A percentile compares a stretch with the other conserved stretches of the same genome.
phyloP scores from a whole-genome alignment of 768 basidiomycete species.

The Panus rudis region DNA sequence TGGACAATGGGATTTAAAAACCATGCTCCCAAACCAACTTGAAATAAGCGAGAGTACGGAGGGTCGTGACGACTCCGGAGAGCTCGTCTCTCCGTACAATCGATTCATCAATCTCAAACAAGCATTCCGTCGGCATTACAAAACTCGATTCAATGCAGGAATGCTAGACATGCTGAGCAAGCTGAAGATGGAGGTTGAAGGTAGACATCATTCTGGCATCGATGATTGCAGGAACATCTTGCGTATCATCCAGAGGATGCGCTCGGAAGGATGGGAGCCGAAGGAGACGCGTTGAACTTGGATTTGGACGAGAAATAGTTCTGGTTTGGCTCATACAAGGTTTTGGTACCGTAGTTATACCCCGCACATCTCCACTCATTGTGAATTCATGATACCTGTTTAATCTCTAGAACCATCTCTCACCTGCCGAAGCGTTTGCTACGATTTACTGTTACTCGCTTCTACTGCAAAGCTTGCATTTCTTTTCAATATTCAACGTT shows the following conservation, averaged over 20 bases:
- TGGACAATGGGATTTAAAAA: constrained; percentile 25
- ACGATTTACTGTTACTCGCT: too few species aligned
- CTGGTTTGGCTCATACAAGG: too few species aligned
- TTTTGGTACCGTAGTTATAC: too few species aligned
- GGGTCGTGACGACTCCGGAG: constrained; percentile 10
- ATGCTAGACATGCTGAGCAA: constrained; percentile 21
- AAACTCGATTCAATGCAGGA: constrained; percentile 11
- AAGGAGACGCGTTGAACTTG: background rate
- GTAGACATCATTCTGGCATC: constrained; percentile 25
- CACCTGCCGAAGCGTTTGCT: too few species aligned
- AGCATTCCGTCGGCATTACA: constrained; percentile 14
- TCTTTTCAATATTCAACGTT: too few species aligned
- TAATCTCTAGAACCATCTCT: too few species aligned
- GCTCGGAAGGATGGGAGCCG: constrained; percentile 21
- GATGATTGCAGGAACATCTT: constrained; percentile 26
- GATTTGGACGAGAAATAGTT: background rate
- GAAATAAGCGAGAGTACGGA: constrained; percentile 9
- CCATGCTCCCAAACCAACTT: constrained; percentile 25
- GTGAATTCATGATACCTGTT: too few species aligned
- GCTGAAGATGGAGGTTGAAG: constrained; percentile 19
- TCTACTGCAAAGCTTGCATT: too few species aligned
- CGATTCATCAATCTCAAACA: constrained; percentile 25
- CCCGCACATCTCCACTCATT: too few species aligned
- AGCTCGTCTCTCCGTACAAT: constrained; percentile 15
- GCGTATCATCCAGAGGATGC: constrained; percentile 19